phyloP scores from a whole-genome alignment of 1,139 yeast genomes.

The Pichia sp. region DNA sequence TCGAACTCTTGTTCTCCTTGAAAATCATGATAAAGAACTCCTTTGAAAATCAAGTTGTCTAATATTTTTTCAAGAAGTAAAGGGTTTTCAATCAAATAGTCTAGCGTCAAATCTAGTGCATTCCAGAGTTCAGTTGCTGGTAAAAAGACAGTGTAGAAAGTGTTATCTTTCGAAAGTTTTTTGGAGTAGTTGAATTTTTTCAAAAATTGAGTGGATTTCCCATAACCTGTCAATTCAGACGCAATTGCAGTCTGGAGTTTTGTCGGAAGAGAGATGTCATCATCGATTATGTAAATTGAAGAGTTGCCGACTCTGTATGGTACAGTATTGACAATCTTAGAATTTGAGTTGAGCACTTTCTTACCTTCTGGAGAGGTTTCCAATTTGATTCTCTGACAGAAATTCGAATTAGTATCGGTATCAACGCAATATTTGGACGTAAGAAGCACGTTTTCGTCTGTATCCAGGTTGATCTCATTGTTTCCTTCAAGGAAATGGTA shows the following conservation, averaged over 20 bases:
- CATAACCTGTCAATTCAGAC: constrained; percentile 46
- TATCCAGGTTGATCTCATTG: constrained; percentile 32
- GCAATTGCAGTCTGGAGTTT: constrained; percentile 50
- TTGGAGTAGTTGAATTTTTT: constrained; percentile 46
- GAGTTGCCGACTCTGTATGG: constrained; percentile 53
- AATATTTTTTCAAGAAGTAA: constrained; percentile 49
- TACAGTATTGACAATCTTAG: constrained; percentile 39
- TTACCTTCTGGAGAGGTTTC: constrained; percentile 28
- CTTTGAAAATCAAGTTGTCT: constrained; percentile 57
- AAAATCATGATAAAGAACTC: constrained; percentile 65
- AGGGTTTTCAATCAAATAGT: constrained; percentile 52
- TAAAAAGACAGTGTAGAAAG: constrained; percentile 70
- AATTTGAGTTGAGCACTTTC: constrained; percentile 28
- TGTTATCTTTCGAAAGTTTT: constrained; percentile 28
- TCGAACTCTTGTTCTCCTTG: constrained; percentile 31
- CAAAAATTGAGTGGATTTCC: constrained; percentile 48
- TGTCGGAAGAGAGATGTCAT: constrained; percentile 53
- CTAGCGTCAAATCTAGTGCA: constrained; percentile 54
- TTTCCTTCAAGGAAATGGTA: constrained; percentile 66
- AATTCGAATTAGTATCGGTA: constrained; percentile 36
- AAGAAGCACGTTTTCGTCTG: constrained; percentile 24
- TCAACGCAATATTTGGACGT: constrained; percentile 19
- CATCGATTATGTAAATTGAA: constrained; percentile 58
- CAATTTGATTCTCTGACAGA: constrained; percentile 46
- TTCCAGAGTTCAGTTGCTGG: constrained; percentile 83